These are phyloP conservation scores for Cryphonectria nitschkei DNA, from an alignment of 2,329 filamentous ascomycete genomes.

Conservation along the genomic window DNA sequence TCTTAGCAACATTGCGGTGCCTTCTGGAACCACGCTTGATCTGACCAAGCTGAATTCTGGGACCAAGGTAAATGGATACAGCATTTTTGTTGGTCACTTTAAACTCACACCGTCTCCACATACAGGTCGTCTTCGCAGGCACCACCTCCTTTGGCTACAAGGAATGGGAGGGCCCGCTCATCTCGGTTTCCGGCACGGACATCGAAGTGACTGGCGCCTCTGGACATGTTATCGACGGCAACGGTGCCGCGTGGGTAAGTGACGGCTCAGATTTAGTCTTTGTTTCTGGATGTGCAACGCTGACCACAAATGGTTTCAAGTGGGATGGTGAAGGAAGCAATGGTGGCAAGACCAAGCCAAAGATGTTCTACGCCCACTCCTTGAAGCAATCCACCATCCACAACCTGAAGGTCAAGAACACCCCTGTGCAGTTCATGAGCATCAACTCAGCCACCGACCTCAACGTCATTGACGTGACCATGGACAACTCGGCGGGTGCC, in stretches of 20 bases:
- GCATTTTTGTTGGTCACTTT: not conserved
- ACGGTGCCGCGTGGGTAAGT: slow-evolving; percentile 24
- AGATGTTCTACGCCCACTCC: slow-evolving; percentile 51
- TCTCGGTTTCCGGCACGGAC: slow-evolving; percentile 30
- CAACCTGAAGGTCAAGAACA: slow-evolving; percentile 45
- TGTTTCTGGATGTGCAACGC: not conserved
- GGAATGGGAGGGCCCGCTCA: slow-evolving; percentile 24
- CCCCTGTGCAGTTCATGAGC: slow-evolving; percentile 47
- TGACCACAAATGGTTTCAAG: not conserved
- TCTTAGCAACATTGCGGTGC: slow-evolving; percentile 41
- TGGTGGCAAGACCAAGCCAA: slow-evolving; percentile 44
- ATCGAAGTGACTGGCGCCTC: slow-evolving; percentile 30
- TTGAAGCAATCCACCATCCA: slow-evolving; percentile 48
- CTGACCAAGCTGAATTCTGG: slow-evolving; percentile 40
- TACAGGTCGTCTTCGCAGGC: slow-evolving; percentile 33
- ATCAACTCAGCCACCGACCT: slow-evolving; percentile 44
- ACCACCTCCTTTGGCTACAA: slow-evolving; percentile 29
- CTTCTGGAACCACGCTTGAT: slow-evolving; percentile 43
- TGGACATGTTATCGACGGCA: slow-evolving; percentile 31
- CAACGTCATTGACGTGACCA: slow-evolving; percentile 40
- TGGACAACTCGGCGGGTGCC: slow-evolving; percentile 46
- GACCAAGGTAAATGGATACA: slow-evolving; percentile 37
- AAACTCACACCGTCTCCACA: not conserved
- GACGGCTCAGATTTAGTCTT: not conserved
- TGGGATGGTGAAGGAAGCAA: slow-evolving; percentile 43